phyloP scores from a whole-genome alignment of 352 stramenopile species.

The Pythium periplocum region DNA sequence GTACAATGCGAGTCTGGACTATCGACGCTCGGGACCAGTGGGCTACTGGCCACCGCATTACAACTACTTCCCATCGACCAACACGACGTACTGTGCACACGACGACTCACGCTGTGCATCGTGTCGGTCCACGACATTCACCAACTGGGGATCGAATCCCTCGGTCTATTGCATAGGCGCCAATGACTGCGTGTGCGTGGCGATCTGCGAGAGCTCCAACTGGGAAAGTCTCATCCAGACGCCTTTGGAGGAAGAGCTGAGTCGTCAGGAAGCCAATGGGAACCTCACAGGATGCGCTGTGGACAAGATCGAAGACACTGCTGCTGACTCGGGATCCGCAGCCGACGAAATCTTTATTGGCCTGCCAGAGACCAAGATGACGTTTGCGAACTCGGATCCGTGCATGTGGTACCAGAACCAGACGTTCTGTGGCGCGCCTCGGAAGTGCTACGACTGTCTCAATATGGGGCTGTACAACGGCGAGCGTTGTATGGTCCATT shows the following conservation, averaged over 20 bases:
- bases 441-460: conserved; percentile 56
- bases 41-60: conserved; percentile 36
- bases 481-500: conserved; percentile 37
- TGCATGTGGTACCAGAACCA: conserved; percentile 68
- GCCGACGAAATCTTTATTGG: conserved; percentile 14
- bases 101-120: conserved; percentile 30
- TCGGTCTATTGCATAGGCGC: conserved; percentile 43
- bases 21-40: conserved; percentile 27
- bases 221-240: conserved; percentile 40
- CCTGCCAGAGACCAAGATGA: conserved; percentile 17
- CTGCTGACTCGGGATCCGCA: conserved; percentile 1
- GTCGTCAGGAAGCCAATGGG: conserved; percentile 14
- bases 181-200: conserved; percentile 42
- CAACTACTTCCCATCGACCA: conserved; percentile 54
- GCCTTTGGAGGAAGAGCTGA: conserved; percentile 22
- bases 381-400: conserved; percentile 29
- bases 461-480: conserved; percentile 33
- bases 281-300: conserved; percentile 4
- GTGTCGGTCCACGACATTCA: conserved; percentile 34
- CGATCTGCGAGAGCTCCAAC: conserved; percentile 32
- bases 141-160: conserved; percentile 24
- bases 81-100: conserved; percentile 47
- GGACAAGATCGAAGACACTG: conserved; percentile 10
- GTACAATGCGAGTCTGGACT: conserved; percentile 50
- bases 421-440: conserved; percentile 33